A percentile compares a stretch with the other conserved stretches of the same genome.
Evolutionary conservation across 2,329 filamentous ascomycete genomes (phyloP).

Genomic region (Curvularia sp.): DNA sequence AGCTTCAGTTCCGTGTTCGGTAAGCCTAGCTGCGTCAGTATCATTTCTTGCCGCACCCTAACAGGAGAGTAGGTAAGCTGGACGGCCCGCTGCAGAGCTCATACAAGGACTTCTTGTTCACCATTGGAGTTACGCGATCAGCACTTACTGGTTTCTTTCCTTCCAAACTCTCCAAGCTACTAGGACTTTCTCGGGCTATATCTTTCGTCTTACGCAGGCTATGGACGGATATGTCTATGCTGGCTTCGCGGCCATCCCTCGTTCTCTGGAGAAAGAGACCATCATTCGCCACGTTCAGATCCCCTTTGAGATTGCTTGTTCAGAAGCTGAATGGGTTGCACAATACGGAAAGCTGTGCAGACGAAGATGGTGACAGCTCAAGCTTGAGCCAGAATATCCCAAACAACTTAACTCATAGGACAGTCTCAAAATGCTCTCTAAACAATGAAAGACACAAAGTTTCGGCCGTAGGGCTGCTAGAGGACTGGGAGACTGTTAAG

Average conservation of each 20-base stretch:
- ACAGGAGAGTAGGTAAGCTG: neutral
- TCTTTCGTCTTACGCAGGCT: neutral
- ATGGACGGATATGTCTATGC: neutral
- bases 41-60: neutral
- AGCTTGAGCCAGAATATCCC: neutral
- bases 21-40: neutral
- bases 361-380: neutral
- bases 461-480: neutral
- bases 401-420: neutral
- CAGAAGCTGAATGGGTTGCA: neutral
- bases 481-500: neutral
- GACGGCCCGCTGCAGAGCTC: neutral
- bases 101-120: neutral
- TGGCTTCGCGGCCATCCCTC: neutral
- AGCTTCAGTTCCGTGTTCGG: conserved; percentile 6
- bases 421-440: neutral
- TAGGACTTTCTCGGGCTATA: neutral
- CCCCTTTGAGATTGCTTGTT: neutral
- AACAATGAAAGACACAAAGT: neutral
- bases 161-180: neutral
- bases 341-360: neutral
- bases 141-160: neutral
- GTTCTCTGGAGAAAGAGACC: neutral
- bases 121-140: neutral
- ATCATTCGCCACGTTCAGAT: neutral